Evolutionary conservation across 2,329 filamentous ascomycete genomes (phyloP).

Genomic region (Curvularia sp.): DNA sequence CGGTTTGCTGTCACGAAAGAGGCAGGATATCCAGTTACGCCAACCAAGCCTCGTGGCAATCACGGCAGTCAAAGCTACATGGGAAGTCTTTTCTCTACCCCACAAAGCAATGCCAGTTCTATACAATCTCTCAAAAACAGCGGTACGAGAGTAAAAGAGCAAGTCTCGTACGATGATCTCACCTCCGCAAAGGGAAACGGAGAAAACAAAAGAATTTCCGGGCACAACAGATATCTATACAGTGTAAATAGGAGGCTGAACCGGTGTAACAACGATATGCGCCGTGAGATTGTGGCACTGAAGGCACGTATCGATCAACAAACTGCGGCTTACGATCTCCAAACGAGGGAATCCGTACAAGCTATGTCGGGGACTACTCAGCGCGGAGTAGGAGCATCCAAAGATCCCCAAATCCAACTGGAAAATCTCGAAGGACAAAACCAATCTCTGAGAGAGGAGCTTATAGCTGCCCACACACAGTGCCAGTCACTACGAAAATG

Average conservation of each 20-base stretch:
- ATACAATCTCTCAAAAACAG: neutral
- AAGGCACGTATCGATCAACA: neutral
- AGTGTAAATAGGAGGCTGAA: neutral
- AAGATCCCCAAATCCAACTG: neutral
- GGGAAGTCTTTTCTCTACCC: neutral
- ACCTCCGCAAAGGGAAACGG: neutral
- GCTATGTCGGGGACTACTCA: neutral
- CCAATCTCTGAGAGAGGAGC: neutral
- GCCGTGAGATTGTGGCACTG: neutral
- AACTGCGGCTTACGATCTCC: too few relatives aligned
- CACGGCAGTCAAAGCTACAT: neutral
- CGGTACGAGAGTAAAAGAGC: neutral
- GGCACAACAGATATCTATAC: neutral
- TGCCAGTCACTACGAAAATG: neutral
- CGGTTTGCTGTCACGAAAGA: neutral
- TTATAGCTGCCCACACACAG: neutral
- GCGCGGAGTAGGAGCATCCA: neutral
- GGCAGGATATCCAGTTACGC: neutral
- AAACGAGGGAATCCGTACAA: neutral
- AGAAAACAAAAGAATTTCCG: neutral
- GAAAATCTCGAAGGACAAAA: neutral
- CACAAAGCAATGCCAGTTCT: neutral
- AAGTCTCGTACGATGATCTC: neutral
- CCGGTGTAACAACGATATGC: neutral
- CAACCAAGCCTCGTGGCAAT: neutral